Base-by-base conservation (phyloP, 345 rosid species). In the Erysimum cheiranthoides region DNA sequence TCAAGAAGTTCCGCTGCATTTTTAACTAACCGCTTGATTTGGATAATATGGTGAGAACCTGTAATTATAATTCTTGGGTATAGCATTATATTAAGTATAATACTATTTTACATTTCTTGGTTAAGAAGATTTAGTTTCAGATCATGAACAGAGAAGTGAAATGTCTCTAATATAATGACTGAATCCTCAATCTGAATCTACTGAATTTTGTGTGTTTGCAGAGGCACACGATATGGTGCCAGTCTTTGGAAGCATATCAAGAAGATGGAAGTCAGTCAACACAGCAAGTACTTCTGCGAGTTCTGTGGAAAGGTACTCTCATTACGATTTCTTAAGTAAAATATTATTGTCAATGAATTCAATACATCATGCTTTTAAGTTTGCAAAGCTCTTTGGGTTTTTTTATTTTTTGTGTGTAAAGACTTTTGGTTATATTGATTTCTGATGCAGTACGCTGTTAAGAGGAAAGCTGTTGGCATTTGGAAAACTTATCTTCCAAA, bases 221-320 rank as follows among this genome's bases (percentile, higher is more conserved):
- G 16, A 90, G 96, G 93, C 70, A 88, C 96, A 71, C 85, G 93
- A 12, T 92, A 90, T 74, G 97, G 97, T 70, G 96, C 97, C 3
- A 92, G 97, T 86, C 79, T 90, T 82, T 77, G 96, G 68, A 92
- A 90, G 86, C 96, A 92, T 79, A 92, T 90, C 59, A 92, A 89
- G 88, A 89, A 90, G 84, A 90, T 90, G 97, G 91, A 89, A 79
- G 91, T 91, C 51, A 88, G 90, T 53, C 97, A 88, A 74, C 97
- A 91, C 71, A 88, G 90, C 89, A 90, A 88, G 73, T 92, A 71
- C 70, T 92, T 92, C 83, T 88, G 97, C 32, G 96, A 92, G 76
- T 92, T 92, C 46, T 92, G 97, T 0, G 97, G 96, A 57, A 92
- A 90, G 93, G 95, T 92, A 76, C 47, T 74, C 13, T 27, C 3